phyloP scores from a whole-genome alignment of 805 yeast genomes.

The Kuraishia hungarica region DNA sequence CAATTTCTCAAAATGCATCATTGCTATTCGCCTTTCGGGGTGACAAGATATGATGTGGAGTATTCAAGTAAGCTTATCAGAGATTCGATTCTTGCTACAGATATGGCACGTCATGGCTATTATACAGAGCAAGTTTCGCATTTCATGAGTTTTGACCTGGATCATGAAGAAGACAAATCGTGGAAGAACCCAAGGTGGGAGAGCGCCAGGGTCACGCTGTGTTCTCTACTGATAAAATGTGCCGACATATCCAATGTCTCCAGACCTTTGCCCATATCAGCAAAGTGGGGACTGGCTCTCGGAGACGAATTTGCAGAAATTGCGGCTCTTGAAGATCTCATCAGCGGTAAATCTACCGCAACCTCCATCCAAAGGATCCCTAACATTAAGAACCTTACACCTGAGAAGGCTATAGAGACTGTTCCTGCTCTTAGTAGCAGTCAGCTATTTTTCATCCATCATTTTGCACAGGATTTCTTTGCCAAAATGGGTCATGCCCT shows the following conservation, averaged over 20 bases:
- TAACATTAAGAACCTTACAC: slow-evolving; percentile 19
- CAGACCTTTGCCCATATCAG: slow-evolving; percentile 64
- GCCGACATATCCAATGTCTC: slow-evolving; percentile 95
- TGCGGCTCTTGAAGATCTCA: slow-evolving; percentile 34
- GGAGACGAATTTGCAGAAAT: slow-evolving; percentile 72
- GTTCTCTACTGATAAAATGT: slow-evolving; percentile 75
- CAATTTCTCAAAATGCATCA: slow-evolving; percentile 44
- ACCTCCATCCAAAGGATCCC: not conserved
- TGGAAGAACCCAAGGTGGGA: not conserved
- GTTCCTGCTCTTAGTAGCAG: slow-evolving; percentile 54
- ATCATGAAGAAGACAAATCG: slow-evolving; percentile 15
- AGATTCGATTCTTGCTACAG: slow-evolving; percentile 63
- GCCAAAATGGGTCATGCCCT: slow-evolving; percentile 49
- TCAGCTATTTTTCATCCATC: slow-evolving; percentile 74
- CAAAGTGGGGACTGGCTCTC: slow-evolving; percentile 82
- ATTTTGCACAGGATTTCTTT: slow-evolving; percentile 77
- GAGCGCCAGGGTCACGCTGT: slow-evolving; percentile 29
- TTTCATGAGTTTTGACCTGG: slow-evolving; percentile 10
- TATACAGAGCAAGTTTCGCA: slow-evolving; percentile 49
- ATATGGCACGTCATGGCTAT: slow-evolving; percentile 82
- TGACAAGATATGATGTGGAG: not conserved
- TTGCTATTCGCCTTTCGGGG: slow-evolving; percentile 40
- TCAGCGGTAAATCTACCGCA: slow-evolving; percentile 5
- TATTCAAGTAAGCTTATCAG: slow-evolving; percentile 7
- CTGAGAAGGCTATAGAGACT: slow-evolving; percentile 31